phyloP scores from a whole-genome alignment of 192 early-diverging fungal genomes.

The Coemansia sp. region DNA sequence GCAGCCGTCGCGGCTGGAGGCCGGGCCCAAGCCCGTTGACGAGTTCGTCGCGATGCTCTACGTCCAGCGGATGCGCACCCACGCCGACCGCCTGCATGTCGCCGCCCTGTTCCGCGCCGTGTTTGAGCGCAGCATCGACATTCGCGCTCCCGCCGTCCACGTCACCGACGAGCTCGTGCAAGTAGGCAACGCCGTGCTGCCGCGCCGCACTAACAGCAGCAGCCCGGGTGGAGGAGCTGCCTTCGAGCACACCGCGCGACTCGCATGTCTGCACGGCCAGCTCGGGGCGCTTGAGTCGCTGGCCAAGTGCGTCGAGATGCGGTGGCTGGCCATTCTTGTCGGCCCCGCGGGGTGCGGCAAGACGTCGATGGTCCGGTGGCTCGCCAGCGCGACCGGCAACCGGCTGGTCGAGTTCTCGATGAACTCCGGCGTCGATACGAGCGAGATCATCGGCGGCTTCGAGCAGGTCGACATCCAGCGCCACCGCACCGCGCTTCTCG shows the following conservation, averaged over 20 bases:
- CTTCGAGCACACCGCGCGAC: slow-evolving; percentile 12
- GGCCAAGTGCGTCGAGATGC: slow-evolving; percentile 84
- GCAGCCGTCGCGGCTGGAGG: slow-evolving; percentile 16
- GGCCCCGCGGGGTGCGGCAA: slow-evolving; percentile 87
- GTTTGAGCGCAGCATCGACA: slow-evolving; percentile 41
- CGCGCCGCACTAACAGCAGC: slow-evolving; percentile 45
- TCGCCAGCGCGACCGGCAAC: slow-evolving; percentile 82
- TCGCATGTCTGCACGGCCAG: slow-evolving; percentile 68
- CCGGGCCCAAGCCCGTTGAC: slow-evolving; percentile 25
- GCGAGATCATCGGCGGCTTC: slow-evolving; percentile 95
- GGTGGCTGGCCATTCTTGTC: slow-evolving; percentile 89
- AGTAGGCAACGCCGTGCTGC: slow-evolving; percentile 65
- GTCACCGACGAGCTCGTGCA: slow-evolving; percentile 57
- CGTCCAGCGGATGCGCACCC: slow-evolving; percentile 84
- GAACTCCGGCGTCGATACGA: slow-evolving; percentile 92
- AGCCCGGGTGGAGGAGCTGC: neutral
- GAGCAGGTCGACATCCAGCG: slow-evolving; percentile 90
- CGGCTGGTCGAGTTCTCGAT: slow-evolving; percentile 89
- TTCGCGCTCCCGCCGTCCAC: slow-evolving; percentile 39
- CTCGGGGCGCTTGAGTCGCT: slow-evolving; percentile 72
- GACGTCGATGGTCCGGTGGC: slow-evolving; percentile 78
- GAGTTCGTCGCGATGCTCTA: slow-evolving; percentile 83
- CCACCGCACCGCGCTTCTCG: slow-evolving; percentile 49
- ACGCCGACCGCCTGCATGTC: slow-evolving; percentile 68
- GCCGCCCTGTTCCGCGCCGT: slow-evolving; percentile 58